A percentile compares a stretch with the other conserved stretches of the same genome.
phyloP scores from a whole-genome alignment of 2,329 filamentous ascomycete species.

The Fusarium algeriense region DNA sequence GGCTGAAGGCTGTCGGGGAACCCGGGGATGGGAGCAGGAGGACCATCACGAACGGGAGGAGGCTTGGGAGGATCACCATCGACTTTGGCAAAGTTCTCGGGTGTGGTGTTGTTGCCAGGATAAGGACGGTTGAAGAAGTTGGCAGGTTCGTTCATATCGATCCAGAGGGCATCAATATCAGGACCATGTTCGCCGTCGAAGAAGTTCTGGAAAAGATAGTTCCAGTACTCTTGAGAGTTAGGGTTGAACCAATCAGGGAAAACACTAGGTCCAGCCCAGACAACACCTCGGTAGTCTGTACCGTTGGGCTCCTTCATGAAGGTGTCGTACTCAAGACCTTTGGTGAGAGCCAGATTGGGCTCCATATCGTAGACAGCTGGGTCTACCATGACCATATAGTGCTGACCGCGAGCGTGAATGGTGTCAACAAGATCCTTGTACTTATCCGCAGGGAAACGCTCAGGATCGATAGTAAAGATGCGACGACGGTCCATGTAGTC shows the following conservation, averaged over 20 bases:
- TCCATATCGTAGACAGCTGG: slow-evolving; percentile 71
- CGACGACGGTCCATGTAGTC: slow-evolving; percentile 54
- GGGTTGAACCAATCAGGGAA: slow-evolving; percentile 83
- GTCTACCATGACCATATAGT: slow-evolving; percentile 84
- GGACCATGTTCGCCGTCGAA: slow-evolving; percentile 74
- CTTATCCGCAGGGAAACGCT: slow-evolving; percentile 70
- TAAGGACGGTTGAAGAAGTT: slow-evolving; percentile 51
- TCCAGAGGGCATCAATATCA: slow-evolving; percentile 82
- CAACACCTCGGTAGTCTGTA: slow-evolving; percentile 70
- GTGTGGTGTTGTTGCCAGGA: slow-evolving; percentile 55
- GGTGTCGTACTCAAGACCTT: slow-evolving; percentile 58
- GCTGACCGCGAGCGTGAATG: slow-evolving; percentile 74
- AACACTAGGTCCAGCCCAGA: slow-evolving; percentile 79
- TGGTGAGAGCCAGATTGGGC: slow-evolving; percentile 51
- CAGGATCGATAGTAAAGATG: slow-evolving; percentile 72
- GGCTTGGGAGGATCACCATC: slow-evolving; percentile 68
- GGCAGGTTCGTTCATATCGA: slow-evolving; percentile 69
- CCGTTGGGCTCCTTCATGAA: slow-evolving; percentile 66
- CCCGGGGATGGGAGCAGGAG: slow-evolving; percentile 40
- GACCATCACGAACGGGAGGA: slow-evolving; percentile 66
- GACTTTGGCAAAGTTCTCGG: slow-evolving; percentile 52
- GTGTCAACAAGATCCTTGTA: slow-evolving; percentile 75
- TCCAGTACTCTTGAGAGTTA: slow-evolving; percentile 75
- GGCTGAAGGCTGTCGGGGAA: slow-evolving; percentile 44
- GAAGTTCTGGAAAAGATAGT: slow-evolving; percentile 72